Percentiles rank a stretch among this genome's conserved stretches.
These are phyloP conservation scores for Penicillium italicum DNA, from an alignment of 2,329 filamentous ascomycete genomes.

Conservation along the genomic window DNA sequence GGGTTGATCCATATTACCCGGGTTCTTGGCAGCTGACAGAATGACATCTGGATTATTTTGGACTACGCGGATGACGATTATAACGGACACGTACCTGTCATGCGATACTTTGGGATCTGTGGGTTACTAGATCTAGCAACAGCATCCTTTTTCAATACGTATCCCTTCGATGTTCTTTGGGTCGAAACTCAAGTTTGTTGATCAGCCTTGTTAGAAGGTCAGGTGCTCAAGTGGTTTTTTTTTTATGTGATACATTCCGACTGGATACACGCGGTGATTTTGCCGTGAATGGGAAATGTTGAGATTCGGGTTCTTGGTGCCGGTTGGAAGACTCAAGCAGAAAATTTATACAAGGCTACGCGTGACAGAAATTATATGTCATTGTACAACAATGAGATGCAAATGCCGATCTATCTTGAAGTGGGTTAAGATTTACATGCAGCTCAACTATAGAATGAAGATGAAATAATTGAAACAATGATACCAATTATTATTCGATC, in stretches of 20 bases:
- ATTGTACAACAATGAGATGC: not conserved
- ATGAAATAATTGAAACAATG: not conserved
- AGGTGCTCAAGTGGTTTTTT: not conserved
- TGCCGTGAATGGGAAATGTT: not conserved
- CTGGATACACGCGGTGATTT: constrained; percentile 1
- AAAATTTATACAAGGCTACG: not conserved
- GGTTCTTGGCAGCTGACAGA: not conserved
- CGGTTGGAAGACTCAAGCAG: not conserved
- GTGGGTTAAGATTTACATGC: constrained; percentile 16
- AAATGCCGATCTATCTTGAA: constrained; percentile 14
- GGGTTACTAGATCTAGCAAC: not conserved
- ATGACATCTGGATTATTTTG: not conserved
- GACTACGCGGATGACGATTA: not conserved
- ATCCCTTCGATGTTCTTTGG: not conserved
- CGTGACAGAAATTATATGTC: not conserved
- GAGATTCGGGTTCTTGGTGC: not conserved
- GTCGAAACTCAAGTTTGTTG: not conserved
- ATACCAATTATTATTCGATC: constrained; percentile 9
- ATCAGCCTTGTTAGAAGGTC: constrained; percentile 3
- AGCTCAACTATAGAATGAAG: not conserved
- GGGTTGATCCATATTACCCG: not conserved
- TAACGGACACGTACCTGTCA: not conserved
- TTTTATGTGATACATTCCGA: not conserved
- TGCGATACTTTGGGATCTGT: not conserved
- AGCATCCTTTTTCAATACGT: not conserved